Percentiles rank a stretch among this genome's conserved stretches.
phyloP scores from a whole-genome alignment of 306 rosid genomes.

The Benincasa hispida region DNA sequence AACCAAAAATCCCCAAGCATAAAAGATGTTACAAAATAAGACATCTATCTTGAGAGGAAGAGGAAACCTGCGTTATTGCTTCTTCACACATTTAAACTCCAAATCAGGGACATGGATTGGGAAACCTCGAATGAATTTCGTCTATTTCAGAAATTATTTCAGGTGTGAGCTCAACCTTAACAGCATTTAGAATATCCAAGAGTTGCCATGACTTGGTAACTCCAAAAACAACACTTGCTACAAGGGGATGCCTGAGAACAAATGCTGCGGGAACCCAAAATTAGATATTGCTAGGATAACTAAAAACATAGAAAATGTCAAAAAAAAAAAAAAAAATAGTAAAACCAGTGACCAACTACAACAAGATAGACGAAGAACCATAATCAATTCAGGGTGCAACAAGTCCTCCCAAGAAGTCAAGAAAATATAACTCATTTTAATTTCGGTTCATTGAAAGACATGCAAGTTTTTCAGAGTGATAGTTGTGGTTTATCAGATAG shows the following conservation, averaged over 20 bases:
- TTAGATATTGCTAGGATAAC: not conserved
- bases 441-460: not conserved
- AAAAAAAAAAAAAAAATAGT: too few species aligned
- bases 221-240: slow-evolving; percentile 71
- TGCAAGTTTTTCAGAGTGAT: not conserved
- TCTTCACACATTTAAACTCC: not conserved
- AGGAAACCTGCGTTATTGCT: not conserved
- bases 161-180: slow-evolving; percentile 43
- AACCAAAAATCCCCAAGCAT: not conserved
- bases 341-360: not conserved
- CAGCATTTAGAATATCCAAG: slow-evolving; percentile 42
- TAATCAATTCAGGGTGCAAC: not conserved
- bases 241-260: slow-evolving; percentile 80
- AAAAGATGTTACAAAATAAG: not conserved
- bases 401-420: not conserved
- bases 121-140: slow-evolving; percentile 53
- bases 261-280: slow-evolving; percentile 44
- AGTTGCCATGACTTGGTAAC: slow-evolving; percentile 80
- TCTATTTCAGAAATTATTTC: slow-evolving; percentile 47
- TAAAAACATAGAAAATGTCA: not conserved
- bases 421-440: not conserved
- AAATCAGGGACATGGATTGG: slow-evolving; percentile 76
- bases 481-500: not conserved
- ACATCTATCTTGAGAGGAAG: not conserved
- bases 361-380: not conserved